phyloP scores from a whole-genome alignment of 176 grass and related monocot genomes.

The Rhipidocladum racemiflorum region DNA sequence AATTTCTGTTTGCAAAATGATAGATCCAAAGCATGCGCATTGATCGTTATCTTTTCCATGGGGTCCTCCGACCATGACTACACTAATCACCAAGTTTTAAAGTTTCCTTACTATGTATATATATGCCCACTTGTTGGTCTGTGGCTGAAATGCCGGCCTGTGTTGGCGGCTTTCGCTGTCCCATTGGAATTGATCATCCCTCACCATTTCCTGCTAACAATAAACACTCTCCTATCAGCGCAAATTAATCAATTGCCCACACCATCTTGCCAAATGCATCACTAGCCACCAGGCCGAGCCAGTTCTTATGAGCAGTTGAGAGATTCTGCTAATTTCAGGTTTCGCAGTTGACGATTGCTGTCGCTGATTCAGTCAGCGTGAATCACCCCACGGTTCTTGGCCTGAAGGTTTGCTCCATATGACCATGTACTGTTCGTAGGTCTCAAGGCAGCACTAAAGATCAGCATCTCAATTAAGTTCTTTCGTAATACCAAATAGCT shows the following conservation, averaged over 20 bases:
- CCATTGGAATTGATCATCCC: background rate
- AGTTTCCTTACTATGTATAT: background rate
- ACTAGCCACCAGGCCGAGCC: background rate
- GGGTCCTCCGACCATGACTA: background rate
- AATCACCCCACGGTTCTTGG: slow-evolving; percentile 47
- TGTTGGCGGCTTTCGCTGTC: background rate
- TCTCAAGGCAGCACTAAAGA: background rate
- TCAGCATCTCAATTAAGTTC: background rate
- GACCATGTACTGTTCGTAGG: background rate
- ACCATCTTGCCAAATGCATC: background rate
- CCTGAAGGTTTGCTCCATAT: slow-evolving; percentile 34
- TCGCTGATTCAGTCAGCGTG: slow-evolving; percentile 32
- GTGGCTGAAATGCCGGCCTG: background rate
- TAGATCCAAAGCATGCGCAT: background rate
- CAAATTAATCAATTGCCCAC: background rate
- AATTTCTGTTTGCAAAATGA: background rate
- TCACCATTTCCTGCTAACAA: background rate
- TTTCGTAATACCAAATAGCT: background rate
- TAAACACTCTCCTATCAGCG: background rate
- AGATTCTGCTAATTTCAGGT: background rate
- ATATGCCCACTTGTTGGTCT: background rate
- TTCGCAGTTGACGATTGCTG: background rate
- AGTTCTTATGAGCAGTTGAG: background rate
- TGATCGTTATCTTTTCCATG: background rate
- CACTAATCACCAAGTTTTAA: background rate